phyloP scores from a whole-genome alignment of 257 asterid genomes.

The Solanum acaule region DNA sequence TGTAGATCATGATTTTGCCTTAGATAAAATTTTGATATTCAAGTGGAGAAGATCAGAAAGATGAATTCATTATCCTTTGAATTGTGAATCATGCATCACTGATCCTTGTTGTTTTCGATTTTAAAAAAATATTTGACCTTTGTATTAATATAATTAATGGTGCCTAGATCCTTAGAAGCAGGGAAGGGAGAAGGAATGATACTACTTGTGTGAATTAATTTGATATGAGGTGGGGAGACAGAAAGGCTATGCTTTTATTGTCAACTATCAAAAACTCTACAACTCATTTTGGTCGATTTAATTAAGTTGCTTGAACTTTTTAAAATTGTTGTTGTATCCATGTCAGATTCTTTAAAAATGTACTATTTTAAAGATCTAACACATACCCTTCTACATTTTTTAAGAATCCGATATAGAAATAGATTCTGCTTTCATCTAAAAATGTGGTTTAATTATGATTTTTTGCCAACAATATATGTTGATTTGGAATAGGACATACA shows the following conservation, averaged over 20 bases:
- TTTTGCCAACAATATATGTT: background rate
- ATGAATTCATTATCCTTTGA: background rate
- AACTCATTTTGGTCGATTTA: background rate
- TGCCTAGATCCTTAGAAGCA: background rate
- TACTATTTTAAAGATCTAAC: no score
- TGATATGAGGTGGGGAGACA: background rate
- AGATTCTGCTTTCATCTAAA: background rate
- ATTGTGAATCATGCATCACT: background rate
- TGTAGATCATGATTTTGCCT: background rate
- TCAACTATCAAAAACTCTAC: background rate
- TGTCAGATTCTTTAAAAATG: no score
- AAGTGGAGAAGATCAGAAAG: background rate
- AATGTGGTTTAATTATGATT: background rate
- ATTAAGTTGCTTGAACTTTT: background rate
- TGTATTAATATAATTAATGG: background rate
- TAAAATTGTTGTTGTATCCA: rapidly evolving
- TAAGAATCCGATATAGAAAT: no score
- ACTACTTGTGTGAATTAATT: background rate
- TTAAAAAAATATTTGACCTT: background rate
- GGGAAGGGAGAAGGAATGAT: background rate
- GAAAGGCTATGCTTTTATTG: background rate
- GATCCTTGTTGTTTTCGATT: background rate
- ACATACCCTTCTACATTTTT: no score
- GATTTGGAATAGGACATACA: background rate
- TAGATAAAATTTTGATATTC: background rate